These are phyloP conservation scores for Effrenium voratum DNA, from an alignment of 73 alveolate genomes.

Conservation along the genomic window DNA sequence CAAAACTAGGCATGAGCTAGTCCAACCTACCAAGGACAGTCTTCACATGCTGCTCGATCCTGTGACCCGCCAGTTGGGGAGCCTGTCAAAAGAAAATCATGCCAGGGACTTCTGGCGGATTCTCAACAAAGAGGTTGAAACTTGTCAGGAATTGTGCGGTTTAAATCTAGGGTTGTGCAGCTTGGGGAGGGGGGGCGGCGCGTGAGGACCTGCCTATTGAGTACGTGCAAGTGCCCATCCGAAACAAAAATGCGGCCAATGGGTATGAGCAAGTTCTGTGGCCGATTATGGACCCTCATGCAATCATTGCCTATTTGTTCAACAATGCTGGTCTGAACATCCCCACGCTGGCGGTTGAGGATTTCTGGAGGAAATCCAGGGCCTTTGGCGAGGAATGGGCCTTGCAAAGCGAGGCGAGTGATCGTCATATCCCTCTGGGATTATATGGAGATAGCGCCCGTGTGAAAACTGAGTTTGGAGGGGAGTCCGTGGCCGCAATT, in stretches of 20 bases:
- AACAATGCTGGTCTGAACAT: neutral
- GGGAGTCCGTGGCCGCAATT: neutral
- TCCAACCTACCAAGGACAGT: neutral
- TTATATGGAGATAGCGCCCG: neutral
- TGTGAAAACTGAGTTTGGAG: neutral
- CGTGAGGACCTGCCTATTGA: too few relatives aligned
- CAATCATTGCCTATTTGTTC: neutral
- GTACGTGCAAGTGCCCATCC: too few relatives aligned
- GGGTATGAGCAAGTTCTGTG: too few relatives aligned
- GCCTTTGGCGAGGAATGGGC: neutral
- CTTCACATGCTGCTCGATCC: neutral
- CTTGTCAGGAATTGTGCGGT: too few relatives aligned
- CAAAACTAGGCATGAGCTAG: too few relatives aligned
- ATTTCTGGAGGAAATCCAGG: neutral
- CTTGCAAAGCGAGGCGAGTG: neutral
- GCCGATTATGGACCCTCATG: neutral
- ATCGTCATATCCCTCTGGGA: neutral
- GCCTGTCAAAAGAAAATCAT: neutral
- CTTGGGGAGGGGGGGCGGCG: too few relatives aligned
- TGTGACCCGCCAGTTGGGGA: neutral
- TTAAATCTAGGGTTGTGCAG: too few relatives aligned
- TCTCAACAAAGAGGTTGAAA: neutral
- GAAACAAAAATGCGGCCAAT: too few relatives aligned
- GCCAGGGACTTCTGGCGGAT: conserved; percentile 10
- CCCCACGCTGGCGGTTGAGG: neutral